A percentile compares a stretch with the other conserved stretches of the same genome.
Conservation (phyloP, 164 flowering plant species). For the Tetracentron sinense region DNA sequence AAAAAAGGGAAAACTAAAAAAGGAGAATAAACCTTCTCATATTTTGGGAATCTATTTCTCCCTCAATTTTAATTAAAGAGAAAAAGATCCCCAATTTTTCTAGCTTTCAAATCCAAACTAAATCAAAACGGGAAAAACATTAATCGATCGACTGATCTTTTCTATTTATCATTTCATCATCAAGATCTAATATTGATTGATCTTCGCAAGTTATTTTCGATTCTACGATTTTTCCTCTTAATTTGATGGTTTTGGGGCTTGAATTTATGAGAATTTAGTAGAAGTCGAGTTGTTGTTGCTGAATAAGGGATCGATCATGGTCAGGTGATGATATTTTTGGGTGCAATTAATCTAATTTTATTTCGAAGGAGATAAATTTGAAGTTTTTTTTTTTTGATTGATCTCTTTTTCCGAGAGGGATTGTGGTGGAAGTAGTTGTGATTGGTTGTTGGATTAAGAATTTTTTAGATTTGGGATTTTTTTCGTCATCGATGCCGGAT, state of each 20-base stretch:
- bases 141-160: no score
- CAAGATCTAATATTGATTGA: slow-evolving; percentile 1
- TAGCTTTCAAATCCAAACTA: no score
- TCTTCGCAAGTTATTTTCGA: neutral
- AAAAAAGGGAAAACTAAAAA: neutral
- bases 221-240: neutral
- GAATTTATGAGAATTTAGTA: neutral
- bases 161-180: no score
- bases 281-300: slow-evolving; percentile 2
- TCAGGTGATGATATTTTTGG: neutral
- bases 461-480: slow-evolving; percentile 1
- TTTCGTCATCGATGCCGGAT: slow-evolving; percentile 19
- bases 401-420: neutral
- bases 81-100: no score
- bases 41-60: no score
- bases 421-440: neutral
- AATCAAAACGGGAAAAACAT: no score
- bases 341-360: slow-evolving; percentile 3
- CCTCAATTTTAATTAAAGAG: no score
- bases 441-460: neutral
- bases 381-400: no score
- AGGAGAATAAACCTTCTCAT: neutral
- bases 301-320: slow-evolving; percentile 3
- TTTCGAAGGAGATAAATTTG: slow-evolving; percentile 2
- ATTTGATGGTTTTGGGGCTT: neutral